Conservation (phyloP, 2,329 filamentous ascomycete species). For the Talaromyces pinophilus region DNA sequence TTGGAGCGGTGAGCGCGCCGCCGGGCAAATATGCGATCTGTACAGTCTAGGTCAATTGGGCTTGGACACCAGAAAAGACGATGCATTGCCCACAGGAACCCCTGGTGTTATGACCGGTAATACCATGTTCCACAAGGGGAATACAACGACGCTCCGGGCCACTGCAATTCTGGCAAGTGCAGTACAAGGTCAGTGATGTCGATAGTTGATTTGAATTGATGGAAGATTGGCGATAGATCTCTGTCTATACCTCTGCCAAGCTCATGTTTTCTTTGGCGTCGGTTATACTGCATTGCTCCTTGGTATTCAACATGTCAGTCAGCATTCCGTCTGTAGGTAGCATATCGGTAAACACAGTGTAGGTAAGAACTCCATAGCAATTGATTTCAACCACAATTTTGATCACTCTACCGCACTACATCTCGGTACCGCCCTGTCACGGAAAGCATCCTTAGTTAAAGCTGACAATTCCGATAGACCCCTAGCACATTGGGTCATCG, state of each 20-base stretch:
- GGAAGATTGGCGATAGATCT: neutral
- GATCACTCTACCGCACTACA: neutral
- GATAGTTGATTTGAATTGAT: neutral
- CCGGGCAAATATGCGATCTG: constrained; percentile 51
- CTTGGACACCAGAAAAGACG: constrained; percentile 31
- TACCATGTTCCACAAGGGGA: constrained; percentile 24
- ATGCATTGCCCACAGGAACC: constrained; percentile 33
- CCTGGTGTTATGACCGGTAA: constrained; percentile 16
- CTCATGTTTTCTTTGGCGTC: neutral
- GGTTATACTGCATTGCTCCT: constrained; percentile 6
- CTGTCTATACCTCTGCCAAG: neutral
- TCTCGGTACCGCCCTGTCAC: neutral
- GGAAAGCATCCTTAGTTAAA: neutral
- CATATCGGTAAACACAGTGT: neutral
- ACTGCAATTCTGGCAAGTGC: constrained; percentile 17
- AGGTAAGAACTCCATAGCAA: neutral
- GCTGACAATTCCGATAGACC: neutral
- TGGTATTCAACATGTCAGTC: constrained; percentile 11
- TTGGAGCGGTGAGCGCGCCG: constrained; percentile 84
- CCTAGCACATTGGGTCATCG: neutral
- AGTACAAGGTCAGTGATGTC: constrained; percentile 20
- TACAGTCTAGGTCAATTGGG: constrained; percentile 32
- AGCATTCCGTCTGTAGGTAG: neutral
- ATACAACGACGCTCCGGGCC: constrained; percentile 13
- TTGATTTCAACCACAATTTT: neutral